Evolutionary conservation across 1,284 basidiomycete species (phyloP), one percentile per base, ranked within the genome.

Genomic region (Melanopsichium pennsylvanicum): DNA sequence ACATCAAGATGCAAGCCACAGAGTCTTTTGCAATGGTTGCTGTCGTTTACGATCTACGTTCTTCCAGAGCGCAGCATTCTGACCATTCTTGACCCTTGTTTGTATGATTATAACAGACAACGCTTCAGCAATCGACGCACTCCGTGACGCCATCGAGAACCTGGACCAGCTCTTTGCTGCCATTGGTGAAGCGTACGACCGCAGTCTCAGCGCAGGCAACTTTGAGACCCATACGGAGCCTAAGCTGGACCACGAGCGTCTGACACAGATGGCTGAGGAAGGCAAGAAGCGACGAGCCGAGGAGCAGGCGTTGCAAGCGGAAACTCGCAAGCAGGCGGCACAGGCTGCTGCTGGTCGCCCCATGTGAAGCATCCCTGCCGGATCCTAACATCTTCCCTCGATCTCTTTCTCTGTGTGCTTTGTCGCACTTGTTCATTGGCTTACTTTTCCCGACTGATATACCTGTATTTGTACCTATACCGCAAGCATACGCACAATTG

Each of bases 141-240:
- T 80, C 12, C 62, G 69, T 27, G 70, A 75, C 29, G 78, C 77
- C 13, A 69, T 80, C 32, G 58, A 62, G 38, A 68, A 75, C 34
- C 60, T 80, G 22, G 74, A 79, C 32, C 51, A 61, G 31, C 63
- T 79, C 2, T 76, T 79, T n/a, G 62, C 58, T 16, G 57, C 72
- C 2, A 74, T 80, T 32, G 64, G 69, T 22, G 67, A 72, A 13
- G 58, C 67, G n/a, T 80, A 80, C 55, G 47, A 62, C 13, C 39
- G 44, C 22, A 73, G 74, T 54, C 59, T 76, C 10, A 42, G 40
- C 29, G 58, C 63, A 7, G 73, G 69, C 40, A 60, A 78, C 36
- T 76, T 50, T 29, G 77, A 79, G 32, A 52, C 46, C 2, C 59
- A 66, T 33, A 47, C 57, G 16, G 74, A 72, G 31, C 64, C 68